Percentiles rank a stretch among this genome's conserved stretches.
Conservation (phyloP, 306 rosid genomes). For the Gastrolobium villosum region DNA sequence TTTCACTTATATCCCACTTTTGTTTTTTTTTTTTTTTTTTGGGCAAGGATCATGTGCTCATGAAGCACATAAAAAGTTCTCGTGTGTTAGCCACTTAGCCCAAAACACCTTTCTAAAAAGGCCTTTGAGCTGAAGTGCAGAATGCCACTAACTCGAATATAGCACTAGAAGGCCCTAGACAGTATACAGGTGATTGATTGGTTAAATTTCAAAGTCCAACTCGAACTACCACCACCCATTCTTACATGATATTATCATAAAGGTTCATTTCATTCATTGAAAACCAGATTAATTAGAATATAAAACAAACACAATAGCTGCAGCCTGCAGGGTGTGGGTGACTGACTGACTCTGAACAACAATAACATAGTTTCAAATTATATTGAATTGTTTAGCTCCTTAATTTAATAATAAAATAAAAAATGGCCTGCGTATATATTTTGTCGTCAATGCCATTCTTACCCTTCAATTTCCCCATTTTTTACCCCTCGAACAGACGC, state of each 20-base stretch:
- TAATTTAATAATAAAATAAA: background rate
- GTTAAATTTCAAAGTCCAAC: background rate
- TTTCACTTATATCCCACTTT: no score
- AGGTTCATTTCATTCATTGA: no score
- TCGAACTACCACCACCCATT: background rate
- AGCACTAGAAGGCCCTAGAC: background rate
- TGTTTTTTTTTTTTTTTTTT: no score
- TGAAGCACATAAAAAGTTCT: no score
- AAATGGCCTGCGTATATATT: constrained; percentile 48
- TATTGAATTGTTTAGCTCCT: constrained; percentile 10
- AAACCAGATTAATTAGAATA: background rate
- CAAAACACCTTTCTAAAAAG: background rate
- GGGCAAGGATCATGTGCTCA: no score
- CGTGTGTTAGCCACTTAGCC: background rate
- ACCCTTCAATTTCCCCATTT: constrained; percentile 54
- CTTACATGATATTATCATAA: background rate
- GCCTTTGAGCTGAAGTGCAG: background rate
- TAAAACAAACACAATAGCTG: no score
- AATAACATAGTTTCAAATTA: constrained; percentile 19
- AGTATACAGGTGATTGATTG: background rate
- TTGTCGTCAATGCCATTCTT: constrained; percentile 57
- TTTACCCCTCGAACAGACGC: constrained; percentile 16
- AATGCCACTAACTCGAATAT: background rate
- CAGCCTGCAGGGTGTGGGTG: background rate
- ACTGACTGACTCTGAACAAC: background rate